phyloP scores from a whole-genome alignment of 1,284 basidiomycete species.

The Farysia itapuensis region DNA sequence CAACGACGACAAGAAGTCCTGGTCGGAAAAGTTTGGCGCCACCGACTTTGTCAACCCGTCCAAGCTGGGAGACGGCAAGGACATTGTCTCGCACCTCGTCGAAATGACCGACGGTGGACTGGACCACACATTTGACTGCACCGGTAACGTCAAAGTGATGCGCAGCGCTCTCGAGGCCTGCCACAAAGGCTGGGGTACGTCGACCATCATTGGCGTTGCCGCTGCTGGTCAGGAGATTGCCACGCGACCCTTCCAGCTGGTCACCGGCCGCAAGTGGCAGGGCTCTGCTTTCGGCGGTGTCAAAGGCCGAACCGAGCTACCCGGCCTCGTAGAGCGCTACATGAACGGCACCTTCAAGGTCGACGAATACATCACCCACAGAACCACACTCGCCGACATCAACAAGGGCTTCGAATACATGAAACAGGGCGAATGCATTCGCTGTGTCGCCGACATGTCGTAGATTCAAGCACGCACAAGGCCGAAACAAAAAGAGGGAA shows the following conservation, averaged over 20 bases:
- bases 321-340: constrained; percentile 56
- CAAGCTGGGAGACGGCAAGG: constrained; percentile 65
- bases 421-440: constrained; percentile 90
- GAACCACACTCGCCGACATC: constrained; percentile 70
- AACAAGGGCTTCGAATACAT: constrained; percentile 90
- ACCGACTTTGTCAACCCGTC: constrained; percentile 90
- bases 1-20: constrained; percentile 76
- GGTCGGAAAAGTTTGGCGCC: constrained; percentile 94
- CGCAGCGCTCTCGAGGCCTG: constrained; percentile 91
- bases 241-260: constrained; percentile 78
- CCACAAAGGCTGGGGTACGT: constrained; percentile 84
- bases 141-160: constrained; percentile 95
- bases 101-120: constrained; percentile 95
- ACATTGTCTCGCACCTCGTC: constrained; percentile 84
- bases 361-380: constrained; percentile 62
- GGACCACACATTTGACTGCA: constrained; percentile 93
- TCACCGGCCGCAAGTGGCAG: constrained; percentile 96
- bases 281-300: constrained; percentile 96
- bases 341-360: constrained; percentile 58
- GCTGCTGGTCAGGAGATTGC: constrained; percentile 95
- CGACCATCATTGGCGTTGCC: constrained; percentile 77
- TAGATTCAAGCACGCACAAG: no score
- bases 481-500: no score
- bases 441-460: constrained; percentile 64
- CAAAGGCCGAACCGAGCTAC: constrained; percentile 84